Percentiles rank a stretch among this genome's conserved stretches.
phyloP scores from a whole-genome alignment of 2,329 filamentous ascomycete genomes.

The Lizonia empirigonia region DNA sequence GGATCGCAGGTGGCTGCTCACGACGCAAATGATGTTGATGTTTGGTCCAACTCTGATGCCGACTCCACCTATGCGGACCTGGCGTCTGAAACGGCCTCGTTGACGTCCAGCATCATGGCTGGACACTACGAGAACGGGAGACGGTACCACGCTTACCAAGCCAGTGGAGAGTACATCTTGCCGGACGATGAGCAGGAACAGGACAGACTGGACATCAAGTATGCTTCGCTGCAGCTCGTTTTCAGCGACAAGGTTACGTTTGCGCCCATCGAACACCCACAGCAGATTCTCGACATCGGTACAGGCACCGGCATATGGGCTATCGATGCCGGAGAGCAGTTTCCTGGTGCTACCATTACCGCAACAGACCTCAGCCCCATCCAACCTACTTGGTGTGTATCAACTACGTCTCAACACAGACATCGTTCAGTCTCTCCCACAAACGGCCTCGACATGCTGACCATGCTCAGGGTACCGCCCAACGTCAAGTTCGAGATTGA shows the following conservation, averaged over 20 bases:
- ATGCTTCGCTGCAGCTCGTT: constrained; percentile 31
- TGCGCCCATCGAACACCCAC: constrained; percentile 34
- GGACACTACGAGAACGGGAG: constrained; percentile 39
- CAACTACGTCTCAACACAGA: not conserved
- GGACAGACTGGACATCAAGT: constrained; percentile 31
- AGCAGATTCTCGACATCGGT: constrained; percentile 39
- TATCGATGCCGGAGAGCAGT: constrained; percentile 41
- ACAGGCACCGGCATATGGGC: constrained; percentile 45
- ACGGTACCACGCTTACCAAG: constrained; percentile 31
- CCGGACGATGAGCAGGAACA: constrained; percentile 36
- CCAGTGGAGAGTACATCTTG: constrained; percentile 28
- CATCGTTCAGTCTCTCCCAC: too few species aligned
- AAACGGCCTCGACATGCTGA: too few species aligned
- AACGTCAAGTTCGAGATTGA: constrained; percentile 39
- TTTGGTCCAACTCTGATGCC: constrained; percentile 23
- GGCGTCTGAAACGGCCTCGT: constrained; percentile 33
- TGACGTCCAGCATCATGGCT: constrained; percentile 34
- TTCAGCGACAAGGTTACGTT: constrained; percentile 37
- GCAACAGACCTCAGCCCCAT: constrained; percentile 46
- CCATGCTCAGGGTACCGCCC: constrained; percentile 25
- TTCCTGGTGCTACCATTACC: constrained; percentile 26
- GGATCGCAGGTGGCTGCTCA: constrained; percentile 4
- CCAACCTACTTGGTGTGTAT: constrained; percentile 36
- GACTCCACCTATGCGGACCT: constrained; percentile 32
- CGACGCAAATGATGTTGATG: constrained; percentile 20